Evolutionary conservation across 1,139 yeast species (phyloP).

Genomic region (Pneumocystis wakefieldiae): DNA sequence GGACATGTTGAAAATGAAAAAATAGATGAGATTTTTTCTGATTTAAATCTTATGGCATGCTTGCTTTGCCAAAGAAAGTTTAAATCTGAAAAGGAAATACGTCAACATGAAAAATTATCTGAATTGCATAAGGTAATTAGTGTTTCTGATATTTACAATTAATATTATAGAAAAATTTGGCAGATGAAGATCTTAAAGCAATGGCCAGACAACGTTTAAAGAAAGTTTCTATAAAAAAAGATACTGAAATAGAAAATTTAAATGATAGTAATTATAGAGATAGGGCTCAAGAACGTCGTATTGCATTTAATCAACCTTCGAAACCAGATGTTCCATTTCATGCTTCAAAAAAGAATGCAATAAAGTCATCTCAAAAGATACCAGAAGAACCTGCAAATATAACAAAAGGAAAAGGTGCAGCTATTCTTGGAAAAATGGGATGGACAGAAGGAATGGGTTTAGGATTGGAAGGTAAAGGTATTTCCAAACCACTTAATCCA

Average conservation of each 20-base stretch:
- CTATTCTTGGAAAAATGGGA: conserved; percentile 1
- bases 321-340: not conserved
- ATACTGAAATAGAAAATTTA: not conserved
- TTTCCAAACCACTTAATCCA: not conserved
- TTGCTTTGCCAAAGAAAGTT: conserved; percentile 16
- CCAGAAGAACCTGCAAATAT: not conserved
- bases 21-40: conserved; percentile 10
- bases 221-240: not conserved
- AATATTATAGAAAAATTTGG: not conserved
- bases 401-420: conserved; percentile 1
- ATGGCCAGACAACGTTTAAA: not conserved
- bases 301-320: not conserved
- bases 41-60: conserved; percentile 13
- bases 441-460: conserved; percentile 2
- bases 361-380: not conserved
- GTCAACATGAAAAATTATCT: conserved; percentile 14
- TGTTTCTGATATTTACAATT: not conserved
- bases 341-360: not conserved
- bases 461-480: not conserved
- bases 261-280: not conserved
- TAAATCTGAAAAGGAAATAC: conserved; percentile 11
- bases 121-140: conserved; percentile 9
- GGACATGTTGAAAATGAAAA: not conserved
- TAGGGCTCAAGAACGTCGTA: conserved; percentile 3
- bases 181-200: not conserved